phyloP scores from a whole-genome alignment of 108 stramenopile genomes.

The Licmophora abbreviata region DNA sequence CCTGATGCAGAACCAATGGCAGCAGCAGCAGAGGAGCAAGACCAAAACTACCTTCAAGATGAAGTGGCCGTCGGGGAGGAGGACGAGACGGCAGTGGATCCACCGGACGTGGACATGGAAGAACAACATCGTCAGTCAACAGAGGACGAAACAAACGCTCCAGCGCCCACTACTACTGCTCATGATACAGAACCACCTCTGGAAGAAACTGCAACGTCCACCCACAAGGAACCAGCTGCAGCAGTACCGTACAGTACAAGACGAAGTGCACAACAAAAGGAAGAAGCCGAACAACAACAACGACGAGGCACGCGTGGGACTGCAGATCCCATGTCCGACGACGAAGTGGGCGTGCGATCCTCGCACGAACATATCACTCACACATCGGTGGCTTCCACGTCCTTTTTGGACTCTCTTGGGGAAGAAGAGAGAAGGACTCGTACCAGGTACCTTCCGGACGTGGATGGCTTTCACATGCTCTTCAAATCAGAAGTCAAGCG shows the following conservation, averaged over 20 bases:
- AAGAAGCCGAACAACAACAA: constrained; percentile 1
- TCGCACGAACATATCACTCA: neutral
- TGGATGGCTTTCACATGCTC: constrained; percentile 71
- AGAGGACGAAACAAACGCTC: neutral
- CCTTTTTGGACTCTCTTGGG: constrained; percentile 60
- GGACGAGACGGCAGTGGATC: neutral
- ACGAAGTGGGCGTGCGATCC: neutral
- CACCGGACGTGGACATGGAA: neutral
- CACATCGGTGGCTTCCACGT: constrained; percentile 11
- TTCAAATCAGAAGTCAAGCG: constrained; percentile 67
- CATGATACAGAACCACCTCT: neutral
- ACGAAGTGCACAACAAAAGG: neutral
- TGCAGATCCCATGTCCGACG: neutral
- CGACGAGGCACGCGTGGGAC: neutral
- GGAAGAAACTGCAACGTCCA: neutral
- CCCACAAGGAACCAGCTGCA: neutral
- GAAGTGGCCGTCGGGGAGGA: constrained; percentile 1
- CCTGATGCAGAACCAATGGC: constrained; percentile 2
- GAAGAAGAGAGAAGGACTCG: constrained; percentile 74
- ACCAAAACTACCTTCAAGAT: neutral
- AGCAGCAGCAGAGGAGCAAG: constrained; percentile 1
- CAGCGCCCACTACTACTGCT: neutral
- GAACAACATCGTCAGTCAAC: neutral
- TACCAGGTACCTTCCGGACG: constrained; percentile 67
- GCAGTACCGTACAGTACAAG: neutral